A percentile compares a stretch with the other conserved stretches of the same genome.
phyloP scores from a whole-genome alignment of 2,329 filamentous ascomycete genomes.

The Stagonosporopsis cucurbitacearum region DNA sequence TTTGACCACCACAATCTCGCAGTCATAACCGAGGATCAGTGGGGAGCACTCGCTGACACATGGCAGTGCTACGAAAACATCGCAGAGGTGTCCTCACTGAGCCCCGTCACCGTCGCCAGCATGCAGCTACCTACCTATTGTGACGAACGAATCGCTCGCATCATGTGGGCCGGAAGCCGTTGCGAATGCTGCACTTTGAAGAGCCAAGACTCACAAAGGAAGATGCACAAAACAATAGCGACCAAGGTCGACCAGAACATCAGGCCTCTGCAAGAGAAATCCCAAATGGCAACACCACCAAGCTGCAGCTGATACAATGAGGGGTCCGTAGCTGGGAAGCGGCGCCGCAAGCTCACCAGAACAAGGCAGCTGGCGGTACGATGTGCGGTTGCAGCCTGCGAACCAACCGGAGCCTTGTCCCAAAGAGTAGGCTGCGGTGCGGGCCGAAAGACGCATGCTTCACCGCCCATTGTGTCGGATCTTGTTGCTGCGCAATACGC shows the following conservation, averaged over 20 bases:
- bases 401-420: conserved; percentile 4
- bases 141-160: neutral
- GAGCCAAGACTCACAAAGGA: neutral
- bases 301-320: neutral
- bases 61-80: neutral
- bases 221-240: neutral
- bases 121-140: neutral
- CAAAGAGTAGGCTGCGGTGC: conserved; percentile 15
- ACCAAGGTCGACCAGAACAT: neutral
- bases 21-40: neutral
- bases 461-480: conserved; percentile 20
- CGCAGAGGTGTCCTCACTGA: neutral
- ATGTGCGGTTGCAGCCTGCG: neutral
- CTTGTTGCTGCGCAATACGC: conserved; percentile 3
- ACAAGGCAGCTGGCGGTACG: neutral
- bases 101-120: neutral
- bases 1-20: neutral
- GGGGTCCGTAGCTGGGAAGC: neutral
- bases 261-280: neutral
- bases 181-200: neutral
- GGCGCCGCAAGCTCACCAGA: neutral
- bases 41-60: neutral
- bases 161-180: neutral
- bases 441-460: conserved; percentile 14
- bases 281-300: neutral